phyloP scores from a whole-genome alignment of 345 rosid species.

The Salix suchowensis region DNA sequence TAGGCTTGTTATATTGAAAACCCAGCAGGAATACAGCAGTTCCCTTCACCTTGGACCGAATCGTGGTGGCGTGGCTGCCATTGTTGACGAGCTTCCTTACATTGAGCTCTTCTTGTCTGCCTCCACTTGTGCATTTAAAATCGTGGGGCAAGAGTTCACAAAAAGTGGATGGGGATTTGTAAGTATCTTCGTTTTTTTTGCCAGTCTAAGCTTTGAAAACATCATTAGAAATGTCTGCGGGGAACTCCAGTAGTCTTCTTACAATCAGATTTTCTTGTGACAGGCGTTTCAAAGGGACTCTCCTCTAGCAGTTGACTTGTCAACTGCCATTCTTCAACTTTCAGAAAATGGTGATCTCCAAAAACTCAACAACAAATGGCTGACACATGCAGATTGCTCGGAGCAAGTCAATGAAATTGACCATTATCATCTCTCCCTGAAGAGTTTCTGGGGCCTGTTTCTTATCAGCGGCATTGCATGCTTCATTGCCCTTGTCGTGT shows the following conservation, averaged over 20 bases:
- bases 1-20: conserved; percentile 51
- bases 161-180: conserved; percentile 96
- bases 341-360: conserved; percentile 86
- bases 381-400: conserved; percentile 42
- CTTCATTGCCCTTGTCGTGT: conserved; percentile 45
- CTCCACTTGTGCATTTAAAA: conserved; percentile 59
- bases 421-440: conserved; percentile 46
- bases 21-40: conserved; percentile 40
- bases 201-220: neutral
- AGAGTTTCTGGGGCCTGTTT: conserved; percentile 90
- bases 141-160: conserved; percentile 87
- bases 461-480: conserved; percentile 68
- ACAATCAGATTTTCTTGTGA: conserved; percentile 6
- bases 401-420: conserved; percentile 30
- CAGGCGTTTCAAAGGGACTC: conserved; percentile 96
- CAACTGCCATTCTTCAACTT: conserved; percentile 80
- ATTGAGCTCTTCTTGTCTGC: conserved; percentile 67
- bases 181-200: conserved; percentile 29
- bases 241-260: neutral
- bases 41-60: conserved; percentile 62
- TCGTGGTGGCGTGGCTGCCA: conserved; percentile 76
- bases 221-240: neutral
- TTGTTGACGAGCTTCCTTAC: conserved; percentile 94
- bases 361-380: conserved; percentile 75
- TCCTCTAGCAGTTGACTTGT: conserved; percentile 82